Base-by-base conservation (phyloP, 2,329 filamentous ascomycete species). In the Cryphonectria japonica region DNA sequence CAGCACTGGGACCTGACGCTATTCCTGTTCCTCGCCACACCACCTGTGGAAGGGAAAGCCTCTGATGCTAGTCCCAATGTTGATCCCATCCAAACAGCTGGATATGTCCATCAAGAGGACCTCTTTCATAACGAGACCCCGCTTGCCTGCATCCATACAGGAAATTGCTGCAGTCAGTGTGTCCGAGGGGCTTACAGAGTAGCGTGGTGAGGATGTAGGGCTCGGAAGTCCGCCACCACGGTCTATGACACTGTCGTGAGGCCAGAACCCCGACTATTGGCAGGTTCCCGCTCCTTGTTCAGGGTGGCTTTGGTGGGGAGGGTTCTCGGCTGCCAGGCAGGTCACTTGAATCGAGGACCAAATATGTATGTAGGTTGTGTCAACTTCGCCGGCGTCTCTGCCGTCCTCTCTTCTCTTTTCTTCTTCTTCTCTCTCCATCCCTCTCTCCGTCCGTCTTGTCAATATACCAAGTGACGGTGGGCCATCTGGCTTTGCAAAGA, bases 401-500 rank as follows among this genome's bases (percentile, higher is more conserved):
- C 13, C 46, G 52, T 60, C 41, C 41, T 67, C 67, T 67, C 39
- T 43, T 54, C 64, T 67, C 43, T 59, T 61, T 59, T 66, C 59
- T 26, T 62, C 11, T 19, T 43, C 7, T 43, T 14, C n/a, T 39
- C 37, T 68, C 59, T 67, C 57, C 69, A 67, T 64, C 69, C 66
- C 69, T 67, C 62, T 67, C 68, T 70, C 68, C 69, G 70, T 72
- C 74, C 72, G 69, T 71, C 72, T 72, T 75, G 71, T 76, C 74
- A 76, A 76, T 69, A 67, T 73, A 71, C 74, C 66, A 29, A 72
- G 50, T 69, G 73, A 76, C 76, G 77, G 74, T 75, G 71, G 73
- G 75, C 72, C 74, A 46, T 67, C 73, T 69, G 72, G 74, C 77
- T 73, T 77, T 77, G 76, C 77, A 78, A 77, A 76, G 77, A 59